Conservation (phyloP, 331 rosid species). For the Pyrus hybrid region DNA sequence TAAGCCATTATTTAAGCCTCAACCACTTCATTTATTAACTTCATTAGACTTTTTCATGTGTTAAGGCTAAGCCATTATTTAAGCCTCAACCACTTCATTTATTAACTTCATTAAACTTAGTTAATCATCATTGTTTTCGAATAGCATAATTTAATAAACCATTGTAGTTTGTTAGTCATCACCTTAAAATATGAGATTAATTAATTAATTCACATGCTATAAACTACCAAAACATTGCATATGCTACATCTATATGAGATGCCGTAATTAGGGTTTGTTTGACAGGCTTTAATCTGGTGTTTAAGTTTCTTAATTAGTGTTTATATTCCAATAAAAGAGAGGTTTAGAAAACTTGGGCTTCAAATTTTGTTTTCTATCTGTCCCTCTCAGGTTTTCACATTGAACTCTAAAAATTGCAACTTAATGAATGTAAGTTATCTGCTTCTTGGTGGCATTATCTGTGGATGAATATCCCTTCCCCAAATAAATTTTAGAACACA, state of each 20-base stretch:
- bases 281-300: background rate
- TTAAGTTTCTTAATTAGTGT: background rate
- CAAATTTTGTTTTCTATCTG: constrained; percentile 21
- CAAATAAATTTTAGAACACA: no score
- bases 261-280: background rate
- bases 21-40: background rate
- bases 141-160: background rate
- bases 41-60: background rate
- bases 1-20: background rate
- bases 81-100: background rate
- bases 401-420: constrained; percentile 7
- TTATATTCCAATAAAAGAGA: background rate
- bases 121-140: background rate
- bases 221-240: no score
- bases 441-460: constrained; percentile 26
- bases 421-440: constrained; percentile 11
- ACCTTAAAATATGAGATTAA: background rate
- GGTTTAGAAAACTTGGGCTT: constrained; percentile 11
- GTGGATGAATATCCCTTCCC: constrained; percentile 26
- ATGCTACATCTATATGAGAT: background rate
- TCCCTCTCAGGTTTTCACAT: constrained; percentile 15
- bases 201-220: no score
- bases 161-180: background rate
- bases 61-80: background rate
- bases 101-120: background rate